phyloP scores from a whole-genome alignment of 2,329 filamentous ascomycete genomes.

The Pyrenophora seminiperda region DNA sequence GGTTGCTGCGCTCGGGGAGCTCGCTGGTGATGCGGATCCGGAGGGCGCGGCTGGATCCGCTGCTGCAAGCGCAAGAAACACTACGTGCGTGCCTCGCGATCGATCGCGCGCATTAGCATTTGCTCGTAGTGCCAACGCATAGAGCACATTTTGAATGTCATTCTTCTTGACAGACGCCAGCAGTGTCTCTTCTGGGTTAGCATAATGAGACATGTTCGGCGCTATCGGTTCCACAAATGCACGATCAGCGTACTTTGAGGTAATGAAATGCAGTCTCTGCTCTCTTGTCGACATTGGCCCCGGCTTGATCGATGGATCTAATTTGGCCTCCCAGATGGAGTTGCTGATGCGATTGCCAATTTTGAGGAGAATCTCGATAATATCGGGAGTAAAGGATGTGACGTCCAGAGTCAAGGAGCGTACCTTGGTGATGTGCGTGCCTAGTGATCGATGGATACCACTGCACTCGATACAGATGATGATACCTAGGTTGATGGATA shows the following conservation, averaged over 20 bases:
- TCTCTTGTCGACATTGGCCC: slow-evolving; percentile 79
- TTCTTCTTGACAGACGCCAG: slow-evolving; percentile 94
- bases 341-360: slow-evolving; percentile 95
- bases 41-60: slow-evolving; percentile 84
- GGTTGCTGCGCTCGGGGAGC: slow-evolving; percentile 51
- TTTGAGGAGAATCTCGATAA: slow-evolving; percentile 88
- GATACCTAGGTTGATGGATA: slow-evolving; percentile 96
- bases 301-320: slow-evolving; percentile 77
- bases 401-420: slow-evolving; percentile 94
- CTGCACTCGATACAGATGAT: slow-evolving; percentile 98
- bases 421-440: slow-evolving; percentile 97
- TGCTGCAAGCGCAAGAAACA: slow-evolving; percentile 89
- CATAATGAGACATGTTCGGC: slow-evolving; percentile 73
- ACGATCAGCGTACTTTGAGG: slow-evolving; percentile 87
- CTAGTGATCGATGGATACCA: slow-evolving; percentile 92
- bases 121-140: slow-evolving; percentile 82
- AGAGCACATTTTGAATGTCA: slow-evolving; percentile 90
- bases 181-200: slow-evolving; percentile 82
- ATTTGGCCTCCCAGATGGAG: slow-evolving; percentile 90
- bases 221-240: slow-evolving; percentile 81
- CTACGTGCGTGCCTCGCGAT: slow-evolving; percentile 82
- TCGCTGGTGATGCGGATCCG: slow-evolving; percentile 52
- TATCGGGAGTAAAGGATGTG: slow-evolving; percentile 94
- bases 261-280: slow-evolving; percentile 93
- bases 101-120: slow-evolving; percentile 82